Base-by-base conservation (phyloP, 2,329 filamentous ascomycete genomes). In the Westerdykella ornata region DNA sequence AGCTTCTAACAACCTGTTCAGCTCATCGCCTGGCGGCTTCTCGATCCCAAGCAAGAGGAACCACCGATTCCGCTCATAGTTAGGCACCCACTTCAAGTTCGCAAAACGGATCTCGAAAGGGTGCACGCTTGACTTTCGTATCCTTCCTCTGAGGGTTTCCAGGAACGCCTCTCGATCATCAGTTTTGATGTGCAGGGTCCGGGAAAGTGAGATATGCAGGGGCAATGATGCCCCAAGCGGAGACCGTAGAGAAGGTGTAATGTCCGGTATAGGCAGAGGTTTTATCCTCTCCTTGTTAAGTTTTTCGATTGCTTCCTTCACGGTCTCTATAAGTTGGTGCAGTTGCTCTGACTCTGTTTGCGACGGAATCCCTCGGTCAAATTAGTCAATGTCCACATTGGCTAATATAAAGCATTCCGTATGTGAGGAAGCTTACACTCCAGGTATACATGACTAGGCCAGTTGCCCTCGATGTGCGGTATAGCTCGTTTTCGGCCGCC, bases 401-500 rank as follows among this genome's bases (percentile, higher is more conserved):
- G 7, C 15, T 5, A n/a, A 7, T n/a, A 22, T 9, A 20, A 22
- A n/a, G 19, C 13, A 9, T 5, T 7, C 17, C 34, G 37, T 26
- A 18, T 29, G 26, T 38, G 39, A 35, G 38, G 42, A 47, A n/a
- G 71, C 81, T 68, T 74, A 94, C 92, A 98, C 70, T 97, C 90
- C 42, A 95, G 73, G 64, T 94, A 97, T 35, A 97, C 63, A 67
- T 97, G 90, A 26, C 82, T 88, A 1, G 90, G 88, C 92, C 92
- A 98, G 64, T 88, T 87, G 45, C 92, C 92, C 44, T 81, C 78
- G 18, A 90, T 73, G 66, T 98, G 92, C 17, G 90, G 89, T 37
- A 81, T 85, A 43, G 83, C 77, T 32, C 92, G 79, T 60, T 82
- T 87, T 35, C 90, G 81, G 40, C 92, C 92, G 22, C 84, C 84